These are phyloP conservation scores for Rhytidiadelphus loreus DNA, from an alignment of 225 moss, liverwort and hornwort species.

Conservation along the genomic window DNA sequence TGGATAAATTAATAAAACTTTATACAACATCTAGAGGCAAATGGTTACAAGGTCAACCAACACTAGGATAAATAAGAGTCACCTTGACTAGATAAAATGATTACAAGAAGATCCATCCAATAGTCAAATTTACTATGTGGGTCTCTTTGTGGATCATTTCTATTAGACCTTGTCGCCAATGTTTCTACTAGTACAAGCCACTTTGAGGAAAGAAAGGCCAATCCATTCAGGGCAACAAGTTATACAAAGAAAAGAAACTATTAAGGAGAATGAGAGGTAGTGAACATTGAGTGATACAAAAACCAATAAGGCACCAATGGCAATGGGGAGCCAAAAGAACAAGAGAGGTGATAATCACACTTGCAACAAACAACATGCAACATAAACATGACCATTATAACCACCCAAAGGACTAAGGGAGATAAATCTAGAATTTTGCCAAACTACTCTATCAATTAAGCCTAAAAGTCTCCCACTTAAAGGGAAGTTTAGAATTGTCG, in stretches of 20 bases:
- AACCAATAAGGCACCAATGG: not conserved
- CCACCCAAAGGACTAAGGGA: too few relatives aligned
- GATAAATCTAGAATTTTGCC: too few relatives aligned
- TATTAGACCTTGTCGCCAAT: not conserved
- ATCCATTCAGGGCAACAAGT: accelerated
- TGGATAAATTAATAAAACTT: too few relatives aligned
- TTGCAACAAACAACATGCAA: accelerated
- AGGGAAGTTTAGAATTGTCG: not conserved
- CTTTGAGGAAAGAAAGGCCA: not conserved
- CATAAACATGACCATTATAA: too few relatives aligned
- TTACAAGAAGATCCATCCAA: not conserved
- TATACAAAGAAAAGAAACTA: accelerated
- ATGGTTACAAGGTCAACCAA: not conserved
- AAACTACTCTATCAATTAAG: too few relatives aligned
- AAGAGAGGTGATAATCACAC: not conserved
- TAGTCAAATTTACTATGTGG: not conserved
- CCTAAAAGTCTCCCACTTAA: not conserved
- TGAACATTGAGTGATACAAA: not conserved
- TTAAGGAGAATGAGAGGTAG: not conserved
- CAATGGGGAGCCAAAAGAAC: not conserved
- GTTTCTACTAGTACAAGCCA: not conserved
- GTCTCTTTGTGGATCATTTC: not conserved
- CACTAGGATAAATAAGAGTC: not conserved
- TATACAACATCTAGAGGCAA: not conserved
- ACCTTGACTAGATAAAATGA: not conserved